Evolutionary conservation across 2,329 filamentous ascomycete genomes (phyloP), one percentile per base, ranked within the genome.

Genomic region (Raffaelea ambrosiae): DNA sequence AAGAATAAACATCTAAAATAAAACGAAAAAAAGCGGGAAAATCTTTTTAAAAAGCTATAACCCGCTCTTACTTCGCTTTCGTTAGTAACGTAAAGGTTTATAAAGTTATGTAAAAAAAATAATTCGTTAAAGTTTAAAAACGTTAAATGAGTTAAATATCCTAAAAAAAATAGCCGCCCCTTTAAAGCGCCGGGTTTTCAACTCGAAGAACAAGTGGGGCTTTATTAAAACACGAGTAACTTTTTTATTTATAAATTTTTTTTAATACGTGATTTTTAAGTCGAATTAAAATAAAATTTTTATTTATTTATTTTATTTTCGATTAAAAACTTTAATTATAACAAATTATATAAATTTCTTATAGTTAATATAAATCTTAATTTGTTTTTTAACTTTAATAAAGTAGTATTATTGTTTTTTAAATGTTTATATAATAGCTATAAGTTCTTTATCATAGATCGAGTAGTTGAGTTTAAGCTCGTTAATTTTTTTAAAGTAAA

Each of bases 391-490:
- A 13, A 22, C 21, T 23, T 19, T 41, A 16, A 41, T 26, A 16
- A 41, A 41, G 21, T 41, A 41, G 22, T 41, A n/a, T 38, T 38
- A 10, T 19, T 19, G 16, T 38, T 38, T 14, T 19, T 10, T 19
- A 19, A 38, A 38, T 16, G 35, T n/a, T 5, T 38, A n/a, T 38
- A 38, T 38, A 8, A 38, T 38, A 8, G 16, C 35, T 38, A 38
- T 38, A n/a, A 38, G 14, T n/a, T 38, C 16, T n/a, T 38, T 38
- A 8, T 38, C 16, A 38, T 38, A 38, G 16, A 38, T n/a, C 8
- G 51, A 46, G 43, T 55, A 62, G 40, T 63, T 63, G 4, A 57
- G 39, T 38, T 58, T 46, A 22, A 43, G 39, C 40, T 19, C 16
- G 7, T n/a, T 38, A 38, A 58, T 44, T 33, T 54, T 57, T 23